Percentiles rank a stretch among this genome's conserved stretches.
Evolutionary conservation across 2,329 filamentous ascomycete species (phyloP).

Genomic region (Daldinia eschscholtzii): DNA sequence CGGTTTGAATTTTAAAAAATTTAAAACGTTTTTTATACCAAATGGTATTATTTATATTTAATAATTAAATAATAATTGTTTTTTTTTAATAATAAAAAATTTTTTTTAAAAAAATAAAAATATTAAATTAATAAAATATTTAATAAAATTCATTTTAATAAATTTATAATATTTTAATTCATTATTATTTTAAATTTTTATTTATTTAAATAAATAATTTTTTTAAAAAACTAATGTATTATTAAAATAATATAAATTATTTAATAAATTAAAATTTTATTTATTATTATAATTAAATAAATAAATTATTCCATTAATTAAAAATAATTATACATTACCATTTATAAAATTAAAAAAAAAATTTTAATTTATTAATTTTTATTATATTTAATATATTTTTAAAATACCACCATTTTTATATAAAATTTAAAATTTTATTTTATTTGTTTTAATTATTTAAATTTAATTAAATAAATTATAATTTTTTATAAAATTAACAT

Average conservation of each 20-base stretch:
- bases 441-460: no score
- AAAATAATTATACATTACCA: conserved; percentile 15
- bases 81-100: background rate
- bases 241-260: conserved; percentile 10
- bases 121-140: conserved; percentile 4
- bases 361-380: conserved; percentile 25
- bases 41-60: background rate
- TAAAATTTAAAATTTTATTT: no score
- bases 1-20: no score
- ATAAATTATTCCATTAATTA: conserved; percentile 4
- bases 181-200: conserved; percentile 1
- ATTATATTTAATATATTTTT: conserved; percentile 44
- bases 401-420: no score
- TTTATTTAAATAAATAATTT: background rate
- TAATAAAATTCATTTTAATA: background rate
- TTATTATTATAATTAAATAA: conserved; percentile 4
- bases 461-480: no score
- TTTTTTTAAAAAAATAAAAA: background rate
- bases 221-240: background rate
- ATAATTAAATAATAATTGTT: background rate
- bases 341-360: conserved; percentile 26
- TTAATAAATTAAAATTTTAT: background rate
- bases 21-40: no score
- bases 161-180: background rate
- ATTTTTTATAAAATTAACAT: no score